Percentiles rank a stretch among this genome's conserved stretches.
These are phyloP conservation scores for Blepharisma japonicum DNA, from an alignment of 73 alveolate species.

Conservation along the genomic window DNA sequence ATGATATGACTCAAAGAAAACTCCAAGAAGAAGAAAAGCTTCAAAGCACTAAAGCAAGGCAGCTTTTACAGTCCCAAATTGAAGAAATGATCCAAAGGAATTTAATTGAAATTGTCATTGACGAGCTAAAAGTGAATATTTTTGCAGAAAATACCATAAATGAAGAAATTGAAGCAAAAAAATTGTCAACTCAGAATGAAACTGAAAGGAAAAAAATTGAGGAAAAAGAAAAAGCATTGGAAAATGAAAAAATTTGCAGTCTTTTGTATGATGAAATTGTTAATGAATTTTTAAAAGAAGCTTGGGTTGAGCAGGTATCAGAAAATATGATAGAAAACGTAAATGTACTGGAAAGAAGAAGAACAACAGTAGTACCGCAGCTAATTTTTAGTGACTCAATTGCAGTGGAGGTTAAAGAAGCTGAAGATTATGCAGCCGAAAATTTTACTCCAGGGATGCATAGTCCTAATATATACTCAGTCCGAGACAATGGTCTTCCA, in stretches of 20 bases:
- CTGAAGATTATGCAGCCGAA: slow-evolving; percentile 20
- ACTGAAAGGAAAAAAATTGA: background rate
- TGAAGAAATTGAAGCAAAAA: slow-evolving; percentile 17
- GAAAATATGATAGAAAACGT: slow-evolving; percentile 13
- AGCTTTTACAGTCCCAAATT: background rate
- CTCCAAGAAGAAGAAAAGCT: slow-evolving; percentile 1
- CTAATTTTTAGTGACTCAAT: slow-evolving; percentile 6
- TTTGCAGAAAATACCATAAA: slow-evolving; percentile 1
- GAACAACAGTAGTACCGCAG: too few species aligned
- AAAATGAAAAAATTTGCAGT: background rate
- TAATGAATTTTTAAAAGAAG: background rate
- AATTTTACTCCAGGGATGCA: slow-evolving; percentile 27
- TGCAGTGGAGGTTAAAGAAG: background rate
- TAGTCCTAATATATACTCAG: background rate
- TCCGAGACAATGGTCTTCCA: too few species aligned
- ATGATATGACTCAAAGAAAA: background rate
- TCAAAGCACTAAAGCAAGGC: background rate
- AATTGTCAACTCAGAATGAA: background rate
- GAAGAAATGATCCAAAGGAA: background rate
- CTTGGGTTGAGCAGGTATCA: background rate
- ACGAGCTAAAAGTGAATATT: background rate
- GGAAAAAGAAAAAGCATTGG: background rate
- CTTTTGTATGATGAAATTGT: background rate
- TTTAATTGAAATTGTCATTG: background rate
- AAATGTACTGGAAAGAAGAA: too few species aligned